These are phyloP conservation scores for Tricholoma sp. DNA, from an alignment of 768 basidiomycete species.

Conservation along the genomic window DNA sequence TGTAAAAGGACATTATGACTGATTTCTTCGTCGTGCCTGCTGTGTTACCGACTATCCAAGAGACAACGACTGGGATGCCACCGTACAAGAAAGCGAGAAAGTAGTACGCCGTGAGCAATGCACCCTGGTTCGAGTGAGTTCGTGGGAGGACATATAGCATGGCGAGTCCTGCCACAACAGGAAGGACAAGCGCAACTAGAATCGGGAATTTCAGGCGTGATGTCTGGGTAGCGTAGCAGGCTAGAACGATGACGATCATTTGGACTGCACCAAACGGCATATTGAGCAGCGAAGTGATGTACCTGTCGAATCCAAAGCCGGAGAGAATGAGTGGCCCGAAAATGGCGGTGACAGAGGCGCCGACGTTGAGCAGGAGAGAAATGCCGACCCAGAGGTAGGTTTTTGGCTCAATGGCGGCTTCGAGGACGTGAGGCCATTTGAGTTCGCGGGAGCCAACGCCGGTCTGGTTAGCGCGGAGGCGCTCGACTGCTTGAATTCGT, in stretches of 20 bases:
- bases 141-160: neutral
- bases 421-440: neutral
- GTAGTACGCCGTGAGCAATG: neutral
- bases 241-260: neutral
- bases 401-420: neutral
- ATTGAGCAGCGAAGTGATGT: neutral
- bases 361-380: neutral
- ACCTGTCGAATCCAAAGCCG: neutral
- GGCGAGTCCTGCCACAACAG: neutral
- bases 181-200: neutral
- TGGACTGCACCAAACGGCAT: neutral
- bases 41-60: neutral
- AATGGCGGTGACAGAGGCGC: neutral
- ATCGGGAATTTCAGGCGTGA: neutral
- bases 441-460: neutral
- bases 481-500: neutral
- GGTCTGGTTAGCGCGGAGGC: neutral
- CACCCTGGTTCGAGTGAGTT: neutral
- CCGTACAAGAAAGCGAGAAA: neutral
- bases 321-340: neutral
- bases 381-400: neutral
- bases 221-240: neutral
- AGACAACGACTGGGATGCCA: neutral
- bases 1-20: neutral
- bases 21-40: neutral